Percentiles rank a stretch among this genome's conserved stretches.
Conservation (phyloP, 2,329 filamentous ascomycete genomes). For the Cladophialophora chaetospira region DNA sequence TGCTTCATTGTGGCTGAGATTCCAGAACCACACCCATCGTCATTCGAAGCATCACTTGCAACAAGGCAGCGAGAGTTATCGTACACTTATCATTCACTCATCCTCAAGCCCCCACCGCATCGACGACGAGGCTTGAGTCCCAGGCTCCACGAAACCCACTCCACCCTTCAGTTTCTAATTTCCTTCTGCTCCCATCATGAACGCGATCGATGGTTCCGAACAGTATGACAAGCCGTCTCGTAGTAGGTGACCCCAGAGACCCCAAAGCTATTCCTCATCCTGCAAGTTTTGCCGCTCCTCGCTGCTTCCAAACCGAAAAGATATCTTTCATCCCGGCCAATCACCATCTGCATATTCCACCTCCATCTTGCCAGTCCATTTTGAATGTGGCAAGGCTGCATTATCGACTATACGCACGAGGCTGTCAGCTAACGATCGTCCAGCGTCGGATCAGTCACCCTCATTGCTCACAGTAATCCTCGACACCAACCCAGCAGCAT, state of each 20-base stretch:
- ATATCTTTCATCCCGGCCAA: slow-evolving; percentile 4
- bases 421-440: neutral
- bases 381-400: neutral
- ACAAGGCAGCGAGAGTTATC: neutral
- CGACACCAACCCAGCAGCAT: slow-evolving; percentile 95
- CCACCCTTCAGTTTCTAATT: neutral
- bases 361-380: too few species aligned
- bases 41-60: neutral
- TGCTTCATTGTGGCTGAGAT: neutral
- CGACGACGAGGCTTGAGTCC: too few species aligned
- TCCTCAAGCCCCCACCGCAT: too few species aligned
- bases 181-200: slow-evolving; percentile 53
- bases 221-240: slow-evolving; percentile 53
- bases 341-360: slow-evolving; percentile 19
- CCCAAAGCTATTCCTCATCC: slow-evolving; percentile 7
- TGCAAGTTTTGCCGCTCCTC: slow-evolving; percentile 7
- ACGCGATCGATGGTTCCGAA: slow-evolving; percentile 64
- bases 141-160: neutral
- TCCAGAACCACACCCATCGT: neutral
- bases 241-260: slow-evolving; percentile 39
- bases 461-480: slow-evolving; percentile 88
- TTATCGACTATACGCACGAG: neutral
- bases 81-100: too few species aligned
- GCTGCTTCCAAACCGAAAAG: neutral
- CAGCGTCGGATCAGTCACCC: slow-evolving; percentile 58